These are phyloP conservation scores for Turnera subulata DNA, from an alignment of 345 rosid genomes.

Conservation along the genomic window DNA sequence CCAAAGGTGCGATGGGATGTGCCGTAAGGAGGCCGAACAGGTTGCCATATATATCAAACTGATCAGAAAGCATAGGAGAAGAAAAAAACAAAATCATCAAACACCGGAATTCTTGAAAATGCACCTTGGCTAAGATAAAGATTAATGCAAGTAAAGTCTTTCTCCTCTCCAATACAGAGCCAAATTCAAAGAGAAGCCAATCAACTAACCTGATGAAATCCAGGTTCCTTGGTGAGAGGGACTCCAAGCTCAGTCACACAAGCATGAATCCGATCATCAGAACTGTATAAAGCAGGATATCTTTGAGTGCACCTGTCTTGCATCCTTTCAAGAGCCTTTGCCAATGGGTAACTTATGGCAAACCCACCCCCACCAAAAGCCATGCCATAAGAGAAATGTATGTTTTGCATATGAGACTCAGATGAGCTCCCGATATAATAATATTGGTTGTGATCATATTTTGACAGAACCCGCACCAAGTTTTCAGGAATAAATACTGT, in stretches of 20 bases:
- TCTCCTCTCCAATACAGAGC: too few relatives aligned
- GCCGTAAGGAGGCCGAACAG: slow-evolving; percentile 64
- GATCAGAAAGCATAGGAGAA: too few relatives aligned
- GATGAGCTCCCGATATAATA: slow-evolving; percentile 74
- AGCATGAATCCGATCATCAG: slow-evolving; percentile 86
- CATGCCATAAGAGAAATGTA: slow-evolving; percentile 63
- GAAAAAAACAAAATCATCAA: neutral
- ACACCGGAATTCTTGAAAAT: too few relatives aligned
- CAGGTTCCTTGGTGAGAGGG: slow-evolving; percentile 61
- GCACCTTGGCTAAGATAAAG: too few relatives aligned
- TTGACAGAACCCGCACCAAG: slow-evolving; percentile 50
- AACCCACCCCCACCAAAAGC: slow-evolving; percentile 92
- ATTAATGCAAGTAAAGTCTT: too few relatives aligned
- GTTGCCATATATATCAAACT: slow-evolving; percentile 62
- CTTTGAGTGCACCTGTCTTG: slow-evolving; percentile 64
- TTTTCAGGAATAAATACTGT: slow-evolving; percentile 69
- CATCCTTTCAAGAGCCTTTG: slow-evolving; percentile 50
- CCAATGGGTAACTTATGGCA: slow-evolving; percentile 71
- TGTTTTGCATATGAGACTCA: slow-evolving; percentile 73
- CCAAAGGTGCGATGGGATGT: slow-evolving; percentile 64
- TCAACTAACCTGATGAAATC: slow-evolving; percentile 76
- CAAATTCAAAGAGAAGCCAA: neutral
- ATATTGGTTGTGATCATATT: slow-evolving; percentile 56
- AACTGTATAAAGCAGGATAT: slow-evolving; percentile 58
- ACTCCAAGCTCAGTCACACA: slow-evolving; percentile 90